These are phyloP conservation scores for Perkinsela sp. DNA, from an alignment of 208 protist genomes.

Conservation along the genomic window DNA sequence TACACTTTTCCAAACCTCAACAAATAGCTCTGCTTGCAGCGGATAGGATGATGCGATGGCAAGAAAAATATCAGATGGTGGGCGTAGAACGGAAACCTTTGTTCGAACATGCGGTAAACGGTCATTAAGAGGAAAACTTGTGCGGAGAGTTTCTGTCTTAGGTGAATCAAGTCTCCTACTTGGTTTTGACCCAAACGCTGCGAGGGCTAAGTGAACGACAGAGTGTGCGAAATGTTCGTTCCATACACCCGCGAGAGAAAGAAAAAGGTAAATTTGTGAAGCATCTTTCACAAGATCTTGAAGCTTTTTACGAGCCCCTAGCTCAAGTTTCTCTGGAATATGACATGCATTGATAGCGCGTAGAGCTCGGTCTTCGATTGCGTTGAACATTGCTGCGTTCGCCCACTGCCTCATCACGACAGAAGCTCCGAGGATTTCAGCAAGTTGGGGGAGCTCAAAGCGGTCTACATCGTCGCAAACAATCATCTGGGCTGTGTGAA, in stretches of 20 bases:
- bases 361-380: background rate
- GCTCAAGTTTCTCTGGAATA: background rate
- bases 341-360: background rate
- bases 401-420: background rate
- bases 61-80: background rate
- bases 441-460: background rate
- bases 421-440: background rate
- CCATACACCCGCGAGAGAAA: background rate
- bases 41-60: background rate
- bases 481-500: background rate
- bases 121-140: background rate
- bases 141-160: background rate
- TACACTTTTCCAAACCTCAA: background rate
- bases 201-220: background rate
- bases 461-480: background rate
- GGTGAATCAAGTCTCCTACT: no score
- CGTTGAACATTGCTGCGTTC: background rate
- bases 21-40: background rate
- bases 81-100: background rate
- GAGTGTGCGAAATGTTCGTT: background rate
- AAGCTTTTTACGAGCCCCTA: background rate
- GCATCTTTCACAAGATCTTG: background rate
- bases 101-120: background rate
- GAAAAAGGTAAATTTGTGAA: background rate
- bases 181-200: background rate